Evolutionary conservation across 768 basidiomycete species (phyloP), one percentile per base, ranked within the genome.

Genomic region (Rickenella mellea): DNA sequence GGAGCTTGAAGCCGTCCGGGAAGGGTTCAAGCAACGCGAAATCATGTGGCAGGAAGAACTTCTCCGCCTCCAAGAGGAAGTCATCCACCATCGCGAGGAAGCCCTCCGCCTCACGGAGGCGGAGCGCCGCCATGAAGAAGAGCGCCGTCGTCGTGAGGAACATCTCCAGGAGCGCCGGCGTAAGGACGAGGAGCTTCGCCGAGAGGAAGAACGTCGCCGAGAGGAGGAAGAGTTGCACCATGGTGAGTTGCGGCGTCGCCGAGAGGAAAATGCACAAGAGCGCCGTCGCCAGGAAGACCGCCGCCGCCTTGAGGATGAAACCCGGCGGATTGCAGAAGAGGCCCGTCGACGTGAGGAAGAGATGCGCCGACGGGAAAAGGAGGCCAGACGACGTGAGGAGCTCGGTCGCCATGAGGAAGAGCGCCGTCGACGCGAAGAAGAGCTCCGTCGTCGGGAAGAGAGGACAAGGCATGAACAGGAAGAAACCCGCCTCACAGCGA

Each of bases 251-350:
- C 57, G 52, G 14, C 43, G 46, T 9, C 48, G 48, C 12, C 36
- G 40, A 21, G 51, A 52, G 36, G 51, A 47, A 27, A 21, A 39
- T 31, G 42, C 32, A 21, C 42, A 43, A 4, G 55, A 55, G 20
- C 51, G 48, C 26, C 58, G 50, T 47, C 65, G 56, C 45, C 55
- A 56, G 21, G 54, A 55, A 27, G 59, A 62, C 22, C 54, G 57
- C 26, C 53, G 42, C 27, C 28, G 39, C 43, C 27, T 15, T 31
- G n/a, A 30, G 2, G 57, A 62, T 45, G 58, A 59, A 9, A 55
- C 51, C 12, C 33, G 48, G 29, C 51, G 41, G 24, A 39, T 48
- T 19, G 59, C 56, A 29, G 61, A 56, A 36, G 59, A 53, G 51
- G 55, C 38, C 27, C 58, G 14, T 49, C 48, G 48, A 38, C 47